Evolutionary conservation across 148 eudicot species (phyloP).

Genomic region (Cornus suecica): DNA sequence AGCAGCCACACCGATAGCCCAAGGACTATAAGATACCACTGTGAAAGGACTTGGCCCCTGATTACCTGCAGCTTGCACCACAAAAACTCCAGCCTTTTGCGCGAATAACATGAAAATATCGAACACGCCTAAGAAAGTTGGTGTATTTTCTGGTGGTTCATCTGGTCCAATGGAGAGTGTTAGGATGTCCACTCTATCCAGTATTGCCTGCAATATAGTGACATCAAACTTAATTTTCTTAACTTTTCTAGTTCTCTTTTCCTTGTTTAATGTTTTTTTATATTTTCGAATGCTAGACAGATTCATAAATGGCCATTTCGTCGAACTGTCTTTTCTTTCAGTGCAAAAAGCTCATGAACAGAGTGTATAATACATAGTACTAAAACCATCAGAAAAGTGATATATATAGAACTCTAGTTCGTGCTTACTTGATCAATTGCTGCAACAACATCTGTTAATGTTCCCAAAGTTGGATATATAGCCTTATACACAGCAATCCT

Average conservation of each 20-base stretch:
- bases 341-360: too few species aligned
- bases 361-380: too few species aligned
- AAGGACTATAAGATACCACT: constrained; percentile 85
- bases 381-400: background rate
- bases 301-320: too few species aligned
- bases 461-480: constrained; percentile 77
- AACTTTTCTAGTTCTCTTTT: too few species aligned
- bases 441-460: constrained; percentile 76
- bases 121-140: constrained; percentile 75
- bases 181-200: constrained; percentile 80
- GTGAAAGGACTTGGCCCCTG: constrained; percentile 63
- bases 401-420: background rate
- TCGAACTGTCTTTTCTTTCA: too few species aligned
- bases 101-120: constrained; percentile 79
- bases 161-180: constrained; percentile 89
- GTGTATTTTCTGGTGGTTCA: constrained; percentile 67
- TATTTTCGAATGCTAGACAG: too few species aligned
- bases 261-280: too few species aligned
- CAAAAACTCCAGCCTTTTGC: constrained; percentile 76
- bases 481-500: constrained; percentile 98
- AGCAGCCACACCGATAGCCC: constrained; percentile 81
- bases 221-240: too few species aligned
- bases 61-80: constrained; percentile 91
- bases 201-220: constrained; percentile 52
- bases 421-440: constrained; percentile 90